These are phyloP conservation scores for Penicillium thymicola DNA, from an alignment of 2,329 filamentous ascomycete species.

Conservation along the genomic window DNA sequence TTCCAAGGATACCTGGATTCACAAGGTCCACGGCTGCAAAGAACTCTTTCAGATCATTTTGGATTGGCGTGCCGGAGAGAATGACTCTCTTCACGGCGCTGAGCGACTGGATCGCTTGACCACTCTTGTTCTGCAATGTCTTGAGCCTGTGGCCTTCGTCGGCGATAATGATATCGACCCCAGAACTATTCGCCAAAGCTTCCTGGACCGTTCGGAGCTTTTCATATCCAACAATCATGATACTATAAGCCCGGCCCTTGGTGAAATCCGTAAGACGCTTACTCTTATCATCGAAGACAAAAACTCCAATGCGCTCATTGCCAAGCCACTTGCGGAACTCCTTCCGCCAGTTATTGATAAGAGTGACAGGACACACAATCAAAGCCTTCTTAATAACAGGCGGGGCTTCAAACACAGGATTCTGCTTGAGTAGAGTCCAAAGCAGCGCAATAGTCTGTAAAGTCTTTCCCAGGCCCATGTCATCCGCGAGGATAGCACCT, in stretches of 20 bases:
- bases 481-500: conserved; percentile 69
- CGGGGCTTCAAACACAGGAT: conserved; percentile 57
- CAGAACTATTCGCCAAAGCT: conserved; percentile 59
- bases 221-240: conserved; percentile 74
- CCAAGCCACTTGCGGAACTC: conserved; percentile 74
- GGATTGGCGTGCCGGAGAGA: conserved; percentile 64
- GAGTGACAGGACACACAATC: conserved; percentile 68
- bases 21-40: conserved; percentile 67
- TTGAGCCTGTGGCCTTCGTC: conserved; percentile 68
- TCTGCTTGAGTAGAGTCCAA: conserved; percentile 71
- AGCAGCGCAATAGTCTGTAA: conserved; percentile 68
- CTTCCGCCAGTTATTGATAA: conserved; percentile 70
- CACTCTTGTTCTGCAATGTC: conserved; percentile 66
- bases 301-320: conserved; percentile 66
- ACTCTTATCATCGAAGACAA: conserved; percentile 60
- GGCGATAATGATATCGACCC: conserved; percentile 68
- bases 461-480: conserved; percentile 74
- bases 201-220: conserved; percentile 64
- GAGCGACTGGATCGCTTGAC: conserved; percentile 62
- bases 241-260: conserved; percentile 62
- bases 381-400: conserved; percentile 68
- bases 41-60: conserved; percentile 67
- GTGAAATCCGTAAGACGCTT: conserved; percentile 66
- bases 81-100: conserved; percentile 61
- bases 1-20: conserved; percentile 63